Evolutionary conservation across 2,329 filamentous ascomycete species (phyloP).

Genomic region (Rugonectria rugulosa): DNA sequence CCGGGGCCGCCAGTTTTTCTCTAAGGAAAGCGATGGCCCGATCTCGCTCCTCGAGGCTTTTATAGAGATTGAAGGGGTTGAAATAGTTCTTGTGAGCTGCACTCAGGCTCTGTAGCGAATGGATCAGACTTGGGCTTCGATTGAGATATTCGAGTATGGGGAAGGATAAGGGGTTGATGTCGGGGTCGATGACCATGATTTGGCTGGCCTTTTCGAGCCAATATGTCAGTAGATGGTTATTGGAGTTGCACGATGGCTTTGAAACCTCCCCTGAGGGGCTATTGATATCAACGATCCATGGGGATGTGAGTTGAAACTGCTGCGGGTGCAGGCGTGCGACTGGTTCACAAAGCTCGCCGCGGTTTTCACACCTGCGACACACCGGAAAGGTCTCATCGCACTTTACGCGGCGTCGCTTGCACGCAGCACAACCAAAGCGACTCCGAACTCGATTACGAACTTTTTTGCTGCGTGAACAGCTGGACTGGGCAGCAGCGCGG

Average conservation of each 20-base stretch:
- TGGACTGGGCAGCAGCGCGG: no score
- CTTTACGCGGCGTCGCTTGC: background rate
- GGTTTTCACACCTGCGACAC: background rate
- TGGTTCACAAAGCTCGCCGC: background rate
- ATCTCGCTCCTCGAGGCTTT: conserved; percentile 3
- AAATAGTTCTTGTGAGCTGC: conserved; percentile 10
- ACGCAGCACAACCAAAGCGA: background rate
- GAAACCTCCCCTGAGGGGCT: no score
- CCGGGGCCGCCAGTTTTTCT: background rate
- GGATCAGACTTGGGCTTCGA: background rate
- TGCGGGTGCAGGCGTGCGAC: background rate
- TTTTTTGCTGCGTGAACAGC: no score
- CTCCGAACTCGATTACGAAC: no score
- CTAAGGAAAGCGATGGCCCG: background rate
- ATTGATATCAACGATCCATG: no score
- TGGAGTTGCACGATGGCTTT: no score
- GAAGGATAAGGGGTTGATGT: background rate
- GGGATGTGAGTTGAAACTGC: background rate
- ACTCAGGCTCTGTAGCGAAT: background rate
- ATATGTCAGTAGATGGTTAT: background rate
- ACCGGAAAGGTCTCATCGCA: background rate
- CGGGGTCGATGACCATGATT: background rate
- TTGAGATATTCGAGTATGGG: background rate
- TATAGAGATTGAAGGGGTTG: background rate
- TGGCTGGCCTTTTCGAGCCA: background rate